Evolutionary conservation across 331 rosid species (phyloP).

Genomic region (Dryas integrifolia): DNA sequence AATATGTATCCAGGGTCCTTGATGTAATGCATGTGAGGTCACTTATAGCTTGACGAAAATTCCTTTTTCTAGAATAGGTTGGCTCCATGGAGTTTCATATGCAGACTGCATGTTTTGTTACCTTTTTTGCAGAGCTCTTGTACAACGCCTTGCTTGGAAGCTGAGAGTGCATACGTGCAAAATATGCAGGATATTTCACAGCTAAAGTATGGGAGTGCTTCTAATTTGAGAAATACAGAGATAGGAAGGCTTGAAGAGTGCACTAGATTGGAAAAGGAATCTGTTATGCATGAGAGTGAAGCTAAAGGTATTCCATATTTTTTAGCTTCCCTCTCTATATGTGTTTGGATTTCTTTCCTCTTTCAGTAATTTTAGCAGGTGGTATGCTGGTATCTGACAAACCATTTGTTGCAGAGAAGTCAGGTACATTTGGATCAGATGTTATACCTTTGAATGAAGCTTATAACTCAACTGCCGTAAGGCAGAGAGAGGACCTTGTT

Average conservation of each 20-base stretch:
- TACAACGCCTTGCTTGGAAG: conserved; percentile 44
- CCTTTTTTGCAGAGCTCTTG: conserved; percentile 60
- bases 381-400: conserved; percentile 14
- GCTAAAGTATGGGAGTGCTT: conserved; percentile 31
- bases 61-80: conserved; percentile 27
- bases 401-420: conserved; percentile 42
- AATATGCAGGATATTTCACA: conserved; percentile 46
- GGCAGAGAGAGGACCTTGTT: conserved; percentile 33
- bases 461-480: conserved; percentile 25
- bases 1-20: conserved; percentile 1
- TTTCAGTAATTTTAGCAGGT: not conserved
- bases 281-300: conserved; percentile 29
- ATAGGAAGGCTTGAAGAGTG: conserved; percentile 30
- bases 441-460: conserved; percentile 34
- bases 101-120: conserved; percentile 37
- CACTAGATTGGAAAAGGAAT: conserved; percentile 31
- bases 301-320: conserved; percentile 35
- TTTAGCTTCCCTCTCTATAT: conserved; percentile 2
- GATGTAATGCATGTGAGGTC: conserved; percentile 17
- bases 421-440: conserved; percentile 35
- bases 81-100: conserved; percentile 37
- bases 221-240: conserved; percentile 36
- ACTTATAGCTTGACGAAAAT: conserved; percentile 26
- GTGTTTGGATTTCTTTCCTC: not conserved
- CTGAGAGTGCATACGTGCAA: conserved; percentile 45